phyloP scores from a whole-genome alignment of 108 stramenopile species.

The Pseudonitzschia delicatissima region DNA sequence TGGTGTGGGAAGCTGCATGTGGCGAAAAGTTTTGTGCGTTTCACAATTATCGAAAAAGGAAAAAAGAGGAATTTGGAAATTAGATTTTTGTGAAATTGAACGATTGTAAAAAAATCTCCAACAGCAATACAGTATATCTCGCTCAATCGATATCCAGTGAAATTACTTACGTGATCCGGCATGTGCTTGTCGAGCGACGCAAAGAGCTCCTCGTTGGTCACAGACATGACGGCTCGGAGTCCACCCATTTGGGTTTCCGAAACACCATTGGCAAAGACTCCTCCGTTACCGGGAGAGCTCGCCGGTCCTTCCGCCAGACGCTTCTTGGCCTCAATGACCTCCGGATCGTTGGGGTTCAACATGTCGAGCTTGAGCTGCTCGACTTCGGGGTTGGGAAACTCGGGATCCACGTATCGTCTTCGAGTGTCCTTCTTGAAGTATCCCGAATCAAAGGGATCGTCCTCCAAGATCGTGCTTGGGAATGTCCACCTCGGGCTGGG shows the following conservation, averaged over 20 bases:
- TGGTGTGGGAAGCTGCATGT: constrained; percentile 58
- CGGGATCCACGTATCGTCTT: constrained; percentile 60
- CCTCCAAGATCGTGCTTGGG: constrained; percentile 56
- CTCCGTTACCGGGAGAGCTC: constrained; percentile 74
- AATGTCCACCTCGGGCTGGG: constrained; percentile 54
- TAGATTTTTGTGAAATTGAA: too few species aligned
- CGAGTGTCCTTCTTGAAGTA: constrained; percentile 84
- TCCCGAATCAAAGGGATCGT: constrained; percentile 81
- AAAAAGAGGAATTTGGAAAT: constrained; percentile 1
- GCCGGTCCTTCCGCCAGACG: constrained; percentile 60
- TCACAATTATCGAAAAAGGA: not conserved
- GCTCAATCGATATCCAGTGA: too few species aligned
- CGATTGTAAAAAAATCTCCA: too few species aligned
- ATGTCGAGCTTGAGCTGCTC: constrained; percentile 67
- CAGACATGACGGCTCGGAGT: constrained; percentile 80
- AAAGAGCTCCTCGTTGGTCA: constrained; percentile 61
- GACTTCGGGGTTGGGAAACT: constrained; percentile 49
- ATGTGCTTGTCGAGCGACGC: constrained; percentile 70
- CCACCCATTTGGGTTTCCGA: constrained; percentile 77
- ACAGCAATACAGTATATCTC: too few species aligned
- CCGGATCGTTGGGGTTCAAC: constrained; percentile 62
- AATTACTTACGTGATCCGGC: constrained; percentile 75
- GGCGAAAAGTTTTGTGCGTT: not conserved
- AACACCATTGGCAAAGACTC: constrained; percentile 80
- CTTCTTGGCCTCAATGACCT: constrained; percentile 63